Evolutionary conservation across 148 eudicot species (phyloP).

Genomic region (Nepenthes mirabilis): DNA sequence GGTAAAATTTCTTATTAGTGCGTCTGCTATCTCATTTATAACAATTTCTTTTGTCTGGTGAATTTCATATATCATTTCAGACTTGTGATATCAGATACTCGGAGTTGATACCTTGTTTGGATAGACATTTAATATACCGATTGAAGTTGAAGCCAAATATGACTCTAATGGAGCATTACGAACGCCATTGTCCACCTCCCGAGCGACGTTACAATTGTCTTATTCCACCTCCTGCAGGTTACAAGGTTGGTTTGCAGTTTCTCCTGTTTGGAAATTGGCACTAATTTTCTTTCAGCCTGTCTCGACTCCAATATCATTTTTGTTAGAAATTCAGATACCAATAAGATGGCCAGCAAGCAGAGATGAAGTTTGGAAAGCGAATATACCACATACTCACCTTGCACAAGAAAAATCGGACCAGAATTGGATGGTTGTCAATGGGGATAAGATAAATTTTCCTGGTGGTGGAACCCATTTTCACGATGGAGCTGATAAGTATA

Average conservation of each 20-base stretch:
- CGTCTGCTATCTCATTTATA: too few relatives aligned
- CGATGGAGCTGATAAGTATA: constrained; percentile 63
- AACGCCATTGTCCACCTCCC: constrained; percentile 44
- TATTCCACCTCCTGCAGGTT: constrained; percentile 43
- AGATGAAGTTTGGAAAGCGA: constrained; percentile 80
- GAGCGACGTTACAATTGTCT: constrained; percentile 41
- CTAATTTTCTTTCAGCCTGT: constrained; percentile 1
- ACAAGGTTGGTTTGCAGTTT: constrained; percentile 26
- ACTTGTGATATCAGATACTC: constrained; percentile 55
- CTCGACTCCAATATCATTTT: constrained; percentile 14
- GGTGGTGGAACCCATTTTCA: constrained; percentile 89
- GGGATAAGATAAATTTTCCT: constrained; percentile 61
- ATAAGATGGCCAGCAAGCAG: constrained; percentile 71
- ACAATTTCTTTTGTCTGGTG: not conserved
- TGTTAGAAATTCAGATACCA: constrained; percentile 53
- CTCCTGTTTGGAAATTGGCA: constrained; percentile 4
- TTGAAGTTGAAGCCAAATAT: constrained; percentile 30
- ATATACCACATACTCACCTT: constrained; percentile 74
- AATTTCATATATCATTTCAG: constrained; percentile 15
- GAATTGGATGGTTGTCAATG: constrained; percentile 70
- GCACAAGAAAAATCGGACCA: constrained; percentile 71
- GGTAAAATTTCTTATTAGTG: too few relatives aligned
- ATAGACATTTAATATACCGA: constrained; percentile 33
- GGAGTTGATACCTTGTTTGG: constrained; percentile 53
- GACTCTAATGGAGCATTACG: constrained; percentile 46